phyloP scores from a whole-genome alignment of 495 filamentous ascomycete genomes.

The Xylaria longipes region DNA sequence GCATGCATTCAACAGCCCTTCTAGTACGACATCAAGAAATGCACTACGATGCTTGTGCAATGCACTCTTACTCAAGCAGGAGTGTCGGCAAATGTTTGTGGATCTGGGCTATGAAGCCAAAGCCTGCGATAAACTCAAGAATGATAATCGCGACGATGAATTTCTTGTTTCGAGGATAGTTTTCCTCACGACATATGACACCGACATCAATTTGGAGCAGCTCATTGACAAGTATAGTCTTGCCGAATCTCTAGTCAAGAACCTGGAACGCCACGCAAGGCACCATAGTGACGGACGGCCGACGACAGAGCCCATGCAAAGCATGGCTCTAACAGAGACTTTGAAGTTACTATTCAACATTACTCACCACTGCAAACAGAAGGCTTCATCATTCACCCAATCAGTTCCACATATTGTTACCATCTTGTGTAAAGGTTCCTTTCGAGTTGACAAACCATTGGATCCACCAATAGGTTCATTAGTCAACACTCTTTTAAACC shows the following conservation, averaged over 20 bases:
- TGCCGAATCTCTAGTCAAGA: conserved; percentile 70
- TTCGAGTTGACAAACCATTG: conserved; percentile 44
- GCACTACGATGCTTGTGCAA: conserved; percentile 90
- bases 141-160: conserved; percentile 82
- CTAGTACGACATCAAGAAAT: conserved; percentile 68
- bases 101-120: conserved; percentile 76
- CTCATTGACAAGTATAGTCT: conserved; percentile 75
- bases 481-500: conserved; percentile 80
- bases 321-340: conserved; percentile 81
- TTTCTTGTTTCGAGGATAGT: conserved; percentile 84
- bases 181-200: conserved; percentile 85
- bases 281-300: conserved; percentile 34
- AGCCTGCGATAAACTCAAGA: conserved; percentile 75
- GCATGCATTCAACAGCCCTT: conserved; percentile 72
- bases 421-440: conserved; percentile 61
- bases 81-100: conserved; percentile 80
- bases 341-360: conserved; percentile 92
- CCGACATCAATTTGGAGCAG: conserved; percentile 68
- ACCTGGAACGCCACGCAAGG: conserved; percentile 70
- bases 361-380: conserved; percentile 70
- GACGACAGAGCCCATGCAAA: conserved; percentile 66
- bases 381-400: conserved; percentile 63
- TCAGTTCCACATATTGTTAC: conserved; percentile 76
- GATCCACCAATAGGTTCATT: conserved; percentile 61
- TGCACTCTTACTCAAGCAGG: conserved; percentile 72